Base-by-base conservation (phyloP, 2,329 filamentous ascomycete genomes). In the Xylaria sp. region DNA sequence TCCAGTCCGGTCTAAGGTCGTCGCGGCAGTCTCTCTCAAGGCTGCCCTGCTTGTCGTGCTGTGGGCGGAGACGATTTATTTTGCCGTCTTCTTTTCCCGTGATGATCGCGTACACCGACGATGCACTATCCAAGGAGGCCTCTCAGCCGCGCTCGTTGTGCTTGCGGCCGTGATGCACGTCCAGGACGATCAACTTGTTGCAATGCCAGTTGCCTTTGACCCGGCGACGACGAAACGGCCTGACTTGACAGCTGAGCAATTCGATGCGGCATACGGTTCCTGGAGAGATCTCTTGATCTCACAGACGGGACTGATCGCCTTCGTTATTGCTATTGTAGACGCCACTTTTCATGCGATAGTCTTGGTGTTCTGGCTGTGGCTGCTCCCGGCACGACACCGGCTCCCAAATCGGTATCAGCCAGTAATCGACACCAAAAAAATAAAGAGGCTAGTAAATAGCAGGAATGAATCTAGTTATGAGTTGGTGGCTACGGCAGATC, bases 321-420 rank as follows among this genome's bases (percentile, higher is more conserved):
- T 57, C 24, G 8, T 42, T 14, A 36, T 54, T 7, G 32, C 55
- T 14, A n/a, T 65, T 36, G n/a, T 36, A 34, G 32, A 60, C 4
- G 27, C 48, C 9, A 39, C 24, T 47, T 24, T 61, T 8, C 64
- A 65, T 61, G 30, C 7, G 11, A 55, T 61, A n/a, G 39, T 56
- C 21, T 7, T 57, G n/a, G 36, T 66, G 12, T 61, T 61, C 32
- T 61, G 64, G 64, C 30, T 61, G 32, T 66, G 64, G 64, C 30
- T 66, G 39, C 57, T 66, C 39, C 64, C 64, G 24, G 48, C 50
- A 24, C 57, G 57, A 39, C 39, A 60, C 50, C 61, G 63, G 30
- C 50, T 56, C 36, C 56, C 63, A 19, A 65, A 65, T 48, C 36
- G 57, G 9, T 57, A 66, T 56, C 50, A 56, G 51, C 64, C 58